phyloP scores from a whole-genome alignment of 139 green algal genomes.

The Ettlia oleoabundans region DNA sequence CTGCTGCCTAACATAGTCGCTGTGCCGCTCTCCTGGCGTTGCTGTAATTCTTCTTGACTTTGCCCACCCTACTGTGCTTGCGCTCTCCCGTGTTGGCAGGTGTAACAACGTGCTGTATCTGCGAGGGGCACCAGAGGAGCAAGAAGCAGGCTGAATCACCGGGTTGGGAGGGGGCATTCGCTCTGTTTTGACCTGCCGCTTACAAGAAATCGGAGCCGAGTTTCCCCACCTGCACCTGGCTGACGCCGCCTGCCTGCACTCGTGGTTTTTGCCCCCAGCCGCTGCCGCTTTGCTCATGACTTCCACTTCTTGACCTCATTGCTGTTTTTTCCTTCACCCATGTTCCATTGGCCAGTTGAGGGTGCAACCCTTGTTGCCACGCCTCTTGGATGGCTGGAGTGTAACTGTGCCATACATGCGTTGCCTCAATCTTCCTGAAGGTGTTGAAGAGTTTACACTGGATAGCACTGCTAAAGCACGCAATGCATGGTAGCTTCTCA shows the following conservation, averaged over 20 bases:
- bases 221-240: too few species aligned
- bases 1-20: too few species aligned
- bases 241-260: not conserved
- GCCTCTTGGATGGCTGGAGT: too few species aligned
- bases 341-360: not conserved
- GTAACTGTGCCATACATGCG: not conserved
- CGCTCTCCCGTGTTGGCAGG: too few species aligned
- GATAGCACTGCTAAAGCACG: not conserved
- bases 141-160: conserved; percentile 50
- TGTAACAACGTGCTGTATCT: conserved; percentile 98
- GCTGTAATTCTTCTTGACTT: too few species aligned
- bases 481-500: too few species aligned
- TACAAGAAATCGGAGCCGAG: too few species aligned
- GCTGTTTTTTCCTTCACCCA: not conserved
- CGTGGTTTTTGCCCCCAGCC: not conserved
- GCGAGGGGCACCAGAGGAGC: conserved; percentile 78
- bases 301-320: not conserved
- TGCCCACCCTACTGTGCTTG: too few species aligned
- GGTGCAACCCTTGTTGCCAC: too few species aligned
- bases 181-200: too few species aligned
- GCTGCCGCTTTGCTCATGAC: not conserved
- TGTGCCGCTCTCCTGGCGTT: too few species aligned
- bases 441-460: not conserved
- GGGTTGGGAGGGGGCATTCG: too few species aligned
- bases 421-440: not conserved